phyloP scores from a whole-genome alignment of 1,284 basidiomycete genomes.

The Cryptococcus neoformans region DNA sequence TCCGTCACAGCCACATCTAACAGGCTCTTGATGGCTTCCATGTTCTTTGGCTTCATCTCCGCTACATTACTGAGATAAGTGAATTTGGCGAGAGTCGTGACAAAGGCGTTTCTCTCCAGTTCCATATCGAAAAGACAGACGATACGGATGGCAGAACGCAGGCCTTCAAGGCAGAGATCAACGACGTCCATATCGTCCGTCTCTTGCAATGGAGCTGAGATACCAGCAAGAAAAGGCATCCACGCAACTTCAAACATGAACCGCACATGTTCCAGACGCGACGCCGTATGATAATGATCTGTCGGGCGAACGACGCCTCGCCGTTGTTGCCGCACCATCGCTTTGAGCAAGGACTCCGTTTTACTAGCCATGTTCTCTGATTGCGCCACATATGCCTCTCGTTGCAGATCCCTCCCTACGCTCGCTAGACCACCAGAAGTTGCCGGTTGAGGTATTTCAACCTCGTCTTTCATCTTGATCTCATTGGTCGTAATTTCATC shows the following conservation, averaged over 20 bases:
- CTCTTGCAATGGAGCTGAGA: constrained; percentile 87
- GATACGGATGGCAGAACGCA: constrained; percentile 88
- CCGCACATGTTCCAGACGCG: constrained; percentile 87
- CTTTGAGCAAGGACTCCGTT: constrained; percentile 90
- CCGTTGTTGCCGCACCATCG: constrained; percentile 82
- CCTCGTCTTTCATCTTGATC: constrained; percentile 96
- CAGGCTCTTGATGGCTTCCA: constrained; percentile 94
- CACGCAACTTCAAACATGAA: constrained; percentile 99
- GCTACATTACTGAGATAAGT: constrained; percentile 94
- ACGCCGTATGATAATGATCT: constrained; percentile 91
- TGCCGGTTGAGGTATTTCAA: constrained; percentile 59
- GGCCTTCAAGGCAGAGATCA: constrained; percentile 87
- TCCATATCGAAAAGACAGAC: constrained; percentile 95
- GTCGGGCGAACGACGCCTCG: constrained; percentile 58
- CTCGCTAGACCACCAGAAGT: constrained; percentile 72
- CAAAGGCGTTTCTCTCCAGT: constrained; percentile 91
- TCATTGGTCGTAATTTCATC: constrained; percentile 89
- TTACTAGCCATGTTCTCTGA: constrained; percentile 93
- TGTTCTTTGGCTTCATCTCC: constrained; percentile 98
- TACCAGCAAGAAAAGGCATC: constrained; percentile 92
- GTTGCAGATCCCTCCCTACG: constrained; percentile 87
- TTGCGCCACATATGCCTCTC: constrained; percentile 89
- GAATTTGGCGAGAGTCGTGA: constrained; percentile 95
- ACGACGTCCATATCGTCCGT: constrained; percentile 89
- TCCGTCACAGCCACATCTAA: constrained; percentile 90